Base-by-base conservation (phyloP, 805 yeast species). In the Peterozyma toletana region DNA sequence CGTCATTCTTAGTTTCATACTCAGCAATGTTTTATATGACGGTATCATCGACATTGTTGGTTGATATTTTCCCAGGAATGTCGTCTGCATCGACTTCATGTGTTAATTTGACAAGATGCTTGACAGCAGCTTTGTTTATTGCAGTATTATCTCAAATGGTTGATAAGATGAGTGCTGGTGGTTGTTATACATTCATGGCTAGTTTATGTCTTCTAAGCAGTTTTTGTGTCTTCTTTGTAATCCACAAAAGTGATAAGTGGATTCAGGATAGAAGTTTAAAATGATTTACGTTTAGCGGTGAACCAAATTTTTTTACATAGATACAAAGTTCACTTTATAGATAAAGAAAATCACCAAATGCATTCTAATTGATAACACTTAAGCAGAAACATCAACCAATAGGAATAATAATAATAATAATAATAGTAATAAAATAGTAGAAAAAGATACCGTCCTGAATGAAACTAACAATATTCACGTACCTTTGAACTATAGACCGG, bases 51-150 rank as follows among this genome's bases (percentile, higher is more conserved):
- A 85, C 93, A 0, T 60, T 88, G 35, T 58, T 86, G 44, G 84
- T 87, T n/a, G 96, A 89, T 55, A 56, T 87, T 45, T 80, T 73
- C 49, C 95, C 96, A 0, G 60, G 70, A 3, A 73, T 73, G 39
- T 72, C 88, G 1, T 86, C 95, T 0, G 77, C 91, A 3, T 83
- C 90, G 4, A 74, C 87, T 1, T 83, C 93, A 9, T 70, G 84
- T 40, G 68, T 83, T 49, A 89, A 89, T 55, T 63, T 88, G 29
- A 69, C 79, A 17, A 67, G 96, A 52, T 89, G 96, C 56, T 66
- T 76, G n/a, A 53, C 78, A 39, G 81, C 83, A 30, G 95, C 95
- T 0, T 70, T 77, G 1, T 79, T 84, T 37, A 71, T 83, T 16
- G 93, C 86, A 0, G 80, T 79, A 2, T 66, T 86, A 16, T 72